Evolutionary conservation across 345 rosid genomes (phyloP).

Genomic region (Camelina laxa): DNA sequence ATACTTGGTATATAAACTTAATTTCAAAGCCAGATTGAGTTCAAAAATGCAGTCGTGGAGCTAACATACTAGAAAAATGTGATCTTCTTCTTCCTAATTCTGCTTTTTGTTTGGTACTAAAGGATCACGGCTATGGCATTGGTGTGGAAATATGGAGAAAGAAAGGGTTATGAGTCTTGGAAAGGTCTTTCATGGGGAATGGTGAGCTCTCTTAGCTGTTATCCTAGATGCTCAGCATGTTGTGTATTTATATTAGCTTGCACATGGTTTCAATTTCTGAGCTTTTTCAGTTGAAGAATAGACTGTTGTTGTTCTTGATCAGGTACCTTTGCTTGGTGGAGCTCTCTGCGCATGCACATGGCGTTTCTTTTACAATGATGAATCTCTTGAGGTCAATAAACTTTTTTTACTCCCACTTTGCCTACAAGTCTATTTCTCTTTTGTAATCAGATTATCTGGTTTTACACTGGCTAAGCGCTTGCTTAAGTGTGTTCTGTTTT

Average conservation of each 20-base stretch:
- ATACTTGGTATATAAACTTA: neutral
- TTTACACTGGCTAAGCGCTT: neutral
- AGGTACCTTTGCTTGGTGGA: conserved; percentile 98
- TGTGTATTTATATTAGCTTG: conserved; percentile 5
- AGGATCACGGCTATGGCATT: conserved; percentile 93
- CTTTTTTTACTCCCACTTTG: conserved; percentile 1
- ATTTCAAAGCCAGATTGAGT: neutral
- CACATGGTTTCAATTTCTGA: conserved; percentile 67
- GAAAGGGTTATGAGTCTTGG: conserved; percentile 84
- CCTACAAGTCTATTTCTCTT: neutral
- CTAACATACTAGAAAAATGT: neutral
- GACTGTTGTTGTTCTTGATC: conserved; percentile 33
- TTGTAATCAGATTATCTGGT: conserved; percentile 10
- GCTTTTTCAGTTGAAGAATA: conserved; percentile 46
- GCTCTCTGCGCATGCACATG: conserved; percentile 96
- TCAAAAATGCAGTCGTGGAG: neutral
- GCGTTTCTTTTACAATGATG: conserved; percentile 96
- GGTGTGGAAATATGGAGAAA: conserved; percentile 97
- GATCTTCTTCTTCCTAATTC: neutral
- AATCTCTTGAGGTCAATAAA: conserved; percentile 81
- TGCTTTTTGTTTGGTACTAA: conserved; percentile 1
- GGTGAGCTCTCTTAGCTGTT: conserved; percentile 55
- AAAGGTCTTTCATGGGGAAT: conserved; percentile 98
- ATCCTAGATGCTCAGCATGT: neutral
- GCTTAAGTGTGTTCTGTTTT: neutral